Conservation (phyloP, 2,329 filamentous ascomycete genomes). For the Curvularia sp. region DNA sequence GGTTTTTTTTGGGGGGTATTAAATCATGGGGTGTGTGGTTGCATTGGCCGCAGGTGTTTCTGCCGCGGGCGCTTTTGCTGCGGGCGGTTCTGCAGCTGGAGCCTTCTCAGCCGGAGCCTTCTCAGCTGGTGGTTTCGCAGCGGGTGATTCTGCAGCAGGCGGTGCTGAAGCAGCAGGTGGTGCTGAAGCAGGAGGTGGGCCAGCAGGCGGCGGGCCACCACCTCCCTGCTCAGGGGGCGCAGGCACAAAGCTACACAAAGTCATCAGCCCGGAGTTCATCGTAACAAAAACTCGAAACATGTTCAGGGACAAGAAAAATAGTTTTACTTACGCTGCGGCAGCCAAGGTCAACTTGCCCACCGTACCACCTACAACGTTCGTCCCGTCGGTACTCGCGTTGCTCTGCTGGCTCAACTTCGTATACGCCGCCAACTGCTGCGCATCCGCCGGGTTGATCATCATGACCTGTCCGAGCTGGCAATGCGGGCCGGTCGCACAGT, state of each 20-base stretch:
- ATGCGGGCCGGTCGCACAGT: slow-evolving; percentile 43
- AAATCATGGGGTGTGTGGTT: not conserved
- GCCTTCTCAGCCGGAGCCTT: slow-evolving; percentile 5
- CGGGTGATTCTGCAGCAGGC: not conserved
- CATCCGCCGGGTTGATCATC: slow-evolving; percentile 35
- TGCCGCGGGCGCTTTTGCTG: slow-evolving; percentile 10
- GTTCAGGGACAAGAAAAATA: not conserved
- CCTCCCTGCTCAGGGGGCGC: slow-evolving; percentile 30
- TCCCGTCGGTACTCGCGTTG: slow-evolving; percentile 32
- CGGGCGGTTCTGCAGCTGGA: not conserved
- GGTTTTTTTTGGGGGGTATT: not conserved
- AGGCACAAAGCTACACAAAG: slow-evolving; percentile 28
- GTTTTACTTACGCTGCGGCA: slow-evolving; percentile 34
- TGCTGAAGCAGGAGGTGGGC: slow-evolving; percentile 8
- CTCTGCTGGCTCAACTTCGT: slow-evolving; percentile 36
- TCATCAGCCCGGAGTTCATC: slow-evolving; percentile 3
- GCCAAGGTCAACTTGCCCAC: slow-evolving; percentile 33
- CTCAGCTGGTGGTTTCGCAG: not conserved
- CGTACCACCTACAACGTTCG: slow-evolving; percentile 29
- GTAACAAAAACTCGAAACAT: no score
- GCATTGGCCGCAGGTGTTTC: slow-evolving; percentile 3
- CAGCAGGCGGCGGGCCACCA: slow-evolving; percentile 23
- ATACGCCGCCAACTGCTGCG: slow-evolving; percentile 39
- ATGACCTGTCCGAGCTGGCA: slow-evolving; percentile 43
- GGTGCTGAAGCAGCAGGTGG: slow-evolving; percentile 9